Evolutionary conservation across 1,284 basidiomycete species (phyloP).

Genomic region (Ustilago tritici): DNA sequence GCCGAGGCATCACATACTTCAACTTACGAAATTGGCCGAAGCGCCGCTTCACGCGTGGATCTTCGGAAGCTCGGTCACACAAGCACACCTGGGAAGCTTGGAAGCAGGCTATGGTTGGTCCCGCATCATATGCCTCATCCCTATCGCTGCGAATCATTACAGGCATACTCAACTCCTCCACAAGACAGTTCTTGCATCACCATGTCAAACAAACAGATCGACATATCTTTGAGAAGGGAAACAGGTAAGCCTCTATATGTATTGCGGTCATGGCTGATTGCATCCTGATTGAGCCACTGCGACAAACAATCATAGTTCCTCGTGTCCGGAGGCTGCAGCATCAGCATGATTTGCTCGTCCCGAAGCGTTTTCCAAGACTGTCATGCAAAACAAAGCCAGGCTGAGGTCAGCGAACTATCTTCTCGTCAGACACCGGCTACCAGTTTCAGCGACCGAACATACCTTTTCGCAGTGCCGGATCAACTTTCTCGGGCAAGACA

Average conservation of each 20-base stretch:
- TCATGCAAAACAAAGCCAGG: neutral
- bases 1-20: no score
- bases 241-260: neutral
- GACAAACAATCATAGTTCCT: slow-evolving; percentile 14
- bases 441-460: slow-evolving; percentile 1
- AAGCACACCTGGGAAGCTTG: neutral
- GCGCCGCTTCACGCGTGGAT: slow-evolving; percentile 4
- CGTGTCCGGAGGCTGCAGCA: slow-evolving; percentile 1
- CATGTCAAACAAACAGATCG: neutral
- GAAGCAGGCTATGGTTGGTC: no score
- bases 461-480: slow-evolving; percentile 50
- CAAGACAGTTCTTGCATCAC: neutral
- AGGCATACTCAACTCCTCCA: neutral
- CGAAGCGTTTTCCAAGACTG: slow-evolving; percentile 27
- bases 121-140: no score
- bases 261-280: neutral
- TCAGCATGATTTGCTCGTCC: slow-evolving; percentile 9
- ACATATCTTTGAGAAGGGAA: neutral
- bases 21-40: slow-evolving; percentile 34
- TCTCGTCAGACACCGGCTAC: no score
- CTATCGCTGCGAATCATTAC: neutral
- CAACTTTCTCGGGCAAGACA: slow-evolving; percentile 57
- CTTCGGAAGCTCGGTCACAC: slow-evolving; percentile 38
- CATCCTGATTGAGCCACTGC: neutral
- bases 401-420: neutral